Percentiles rank a stretch among this genome's conserved stretches.
These are phyloP conservation scores for Casuarina cunninghamiana DNA, from an alignment of 306 rosid genomes.

Conservation along the genomic window DNA sequence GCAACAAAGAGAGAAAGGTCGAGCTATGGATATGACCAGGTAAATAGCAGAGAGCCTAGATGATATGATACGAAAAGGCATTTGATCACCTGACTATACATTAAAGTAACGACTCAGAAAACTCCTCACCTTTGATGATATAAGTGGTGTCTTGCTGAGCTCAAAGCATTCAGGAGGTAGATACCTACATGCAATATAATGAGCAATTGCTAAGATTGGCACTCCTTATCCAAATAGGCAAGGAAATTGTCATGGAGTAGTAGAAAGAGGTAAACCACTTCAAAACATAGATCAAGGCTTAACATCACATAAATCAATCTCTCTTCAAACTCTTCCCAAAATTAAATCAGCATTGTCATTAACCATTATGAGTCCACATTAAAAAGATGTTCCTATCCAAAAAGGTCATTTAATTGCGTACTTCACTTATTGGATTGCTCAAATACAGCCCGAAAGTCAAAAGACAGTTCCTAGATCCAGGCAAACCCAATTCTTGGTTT, in stretches of 20 bases:
- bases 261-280: constrained; percentile 5
- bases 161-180: constrained; percentile 98
- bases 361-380: background rate
- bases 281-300: background rate
- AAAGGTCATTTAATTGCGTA: background rate
- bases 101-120: background rate
- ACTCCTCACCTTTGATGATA: constrained; percentile 83
- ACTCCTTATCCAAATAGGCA: background rate
- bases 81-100: background rate
- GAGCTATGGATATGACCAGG: background rate
- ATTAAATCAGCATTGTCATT: background rate
- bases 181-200: constrained; percentile 57
- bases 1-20: background rate
- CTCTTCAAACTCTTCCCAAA: background rate
- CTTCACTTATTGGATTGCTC: background rate
- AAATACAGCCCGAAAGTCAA: background rate
- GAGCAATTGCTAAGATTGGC: constrained; percentile 2
- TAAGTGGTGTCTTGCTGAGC: constrained; percentile 87
- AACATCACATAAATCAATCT: background rate
- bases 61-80: constrained; percentile 4
- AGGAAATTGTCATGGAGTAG: constrained; percentile 6
- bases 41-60: background rate
- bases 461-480: background rate
- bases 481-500: background rate
- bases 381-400: background rate